Evolutionary conservation across 495 filamentous ascomycete genomes (phyloP), one percentile per base, ranked within the genome.

Genomic region (Cercophora samala): DNA sequence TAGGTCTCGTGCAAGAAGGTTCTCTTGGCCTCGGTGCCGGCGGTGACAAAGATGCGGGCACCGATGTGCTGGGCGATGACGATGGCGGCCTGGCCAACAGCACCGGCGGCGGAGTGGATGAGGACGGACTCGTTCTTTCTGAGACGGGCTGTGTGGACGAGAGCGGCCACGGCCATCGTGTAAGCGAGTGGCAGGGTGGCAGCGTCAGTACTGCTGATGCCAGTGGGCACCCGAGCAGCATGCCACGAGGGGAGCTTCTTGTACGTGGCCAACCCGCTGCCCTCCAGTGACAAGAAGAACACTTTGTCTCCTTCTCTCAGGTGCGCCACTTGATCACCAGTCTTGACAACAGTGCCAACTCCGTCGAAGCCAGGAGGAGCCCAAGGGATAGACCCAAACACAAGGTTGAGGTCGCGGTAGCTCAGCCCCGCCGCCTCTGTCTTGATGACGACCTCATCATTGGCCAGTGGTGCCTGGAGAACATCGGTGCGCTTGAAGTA

Each of bases 81-180:
- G 52, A 89, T 83, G 0, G 84, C 78, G 32, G 82, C 83, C 67
- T 87, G 84, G 32, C 85, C 86, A 13, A 69, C 5, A 15, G 76
- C 80, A 56, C 84, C 82, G 3, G 83, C 73, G 25, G 80, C 86
- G 1, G 76, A 77, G 65, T 88, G 83, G 37, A 88, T 85, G 26
- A 89, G 74, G 5, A 88, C 76, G 5, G 74, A 80, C 66, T 89
- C 83, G 5, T 72, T 82, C 24, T 75, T 69, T 65, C 73, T 53
- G 22, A 82, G 67, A 26, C 75, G 69, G 9, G 77, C 80, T 21
- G 63, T 29, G 19, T 70, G 25, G 37, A 73, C 23, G 3, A 56
- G 53, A 19, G 53, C 53, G 18, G 53, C 53, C n/a, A 56, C 22
- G 3, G 53, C 53, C 29, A 56, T 23, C 5, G n/a, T 56, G 53